These are phyloP conservation scores for Vanilla planifolia DNA, from an alignment of 106 monocot genomes.

Conservation along the genomic window DNA sequence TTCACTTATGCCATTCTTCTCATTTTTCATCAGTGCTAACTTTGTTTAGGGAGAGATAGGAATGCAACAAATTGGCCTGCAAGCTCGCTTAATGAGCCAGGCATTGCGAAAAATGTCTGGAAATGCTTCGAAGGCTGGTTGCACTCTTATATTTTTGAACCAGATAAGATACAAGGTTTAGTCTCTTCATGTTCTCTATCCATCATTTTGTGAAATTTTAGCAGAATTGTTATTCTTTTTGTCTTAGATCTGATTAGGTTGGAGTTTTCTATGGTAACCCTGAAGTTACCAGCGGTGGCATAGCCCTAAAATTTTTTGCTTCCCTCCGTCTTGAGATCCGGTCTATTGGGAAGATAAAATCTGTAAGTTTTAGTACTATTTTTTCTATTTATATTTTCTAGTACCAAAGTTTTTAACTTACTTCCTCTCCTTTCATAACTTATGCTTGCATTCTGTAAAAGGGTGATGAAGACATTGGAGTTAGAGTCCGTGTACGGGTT, in stretches of 20 bases:
- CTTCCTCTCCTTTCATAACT: neutral
- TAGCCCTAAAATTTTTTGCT: slow-evolving; percentile 97
- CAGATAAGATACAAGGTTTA: slow-evolving; percentile 95
- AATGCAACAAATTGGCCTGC: slow-evolving; percentile 88
- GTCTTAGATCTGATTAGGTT: slow-evolving; percentile 42
- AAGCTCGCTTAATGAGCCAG: slow-evolving; percentile 98
- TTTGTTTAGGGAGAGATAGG: slow-evolving; percentile 67
- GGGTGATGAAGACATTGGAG: slow-evolving; percentile 78
- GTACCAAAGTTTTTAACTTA: neutral
- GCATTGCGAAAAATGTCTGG: slow-evolving; percentile 99
- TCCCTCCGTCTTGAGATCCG: slow-evolving; percentile 99
- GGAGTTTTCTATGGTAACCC: slow-evolving; percentile 99
- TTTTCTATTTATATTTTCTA: slow-evolving; percentile 1
- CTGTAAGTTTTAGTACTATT: slow-evolving; percentile 29
- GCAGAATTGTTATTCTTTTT: slow-evolving; percentile 2
- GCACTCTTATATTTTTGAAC: slow-evolving; percentile 95
- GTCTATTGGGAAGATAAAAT: slow-evolving; percentile 91
- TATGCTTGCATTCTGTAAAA: slow-evolving; percentile 18
- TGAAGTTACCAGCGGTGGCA: slow-evolving; percentile 99
- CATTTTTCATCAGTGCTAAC: too few relatives aligned
- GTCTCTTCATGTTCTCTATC: neutral
- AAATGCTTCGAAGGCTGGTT: slow-evolving; percentile 98
- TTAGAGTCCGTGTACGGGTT: slow-evolving; percentile 69
- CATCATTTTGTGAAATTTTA: neutral
- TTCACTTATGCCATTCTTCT: neutral